Conservation (phyloP, 805 yeast species). For the Citeromyces matritensis region DNA sequence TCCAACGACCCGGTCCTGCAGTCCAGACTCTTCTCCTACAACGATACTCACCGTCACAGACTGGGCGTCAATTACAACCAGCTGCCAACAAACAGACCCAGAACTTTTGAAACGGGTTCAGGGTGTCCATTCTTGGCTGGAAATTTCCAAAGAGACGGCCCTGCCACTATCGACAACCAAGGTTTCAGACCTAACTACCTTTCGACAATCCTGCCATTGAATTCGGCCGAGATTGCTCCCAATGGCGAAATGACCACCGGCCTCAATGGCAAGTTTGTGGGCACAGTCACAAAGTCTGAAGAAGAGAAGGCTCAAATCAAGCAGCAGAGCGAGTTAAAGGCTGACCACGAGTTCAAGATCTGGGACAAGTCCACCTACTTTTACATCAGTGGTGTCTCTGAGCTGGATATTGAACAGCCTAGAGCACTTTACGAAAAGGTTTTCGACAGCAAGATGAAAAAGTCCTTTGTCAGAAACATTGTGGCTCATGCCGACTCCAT, state of each 20-base stretch:
- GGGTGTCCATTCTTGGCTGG: conserved; percentile 36
- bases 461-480: conserved; percentile 19
- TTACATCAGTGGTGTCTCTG: conserved; percentile 23
- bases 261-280: conserved; percentile 13
- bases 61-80: conserved; percentile 56
- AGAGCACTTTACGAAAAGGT: conserved; percentile 24
- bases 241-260: conserved; percentile 10
- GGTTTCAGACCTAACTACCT: conserved; percentile 37
- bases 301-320: conserved; percentile 12
- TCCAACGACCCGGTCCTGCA: conserved; percentile 69
- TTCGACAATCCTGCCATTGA: conserved; percentile 20
- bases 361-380: conserved; percentile 19
- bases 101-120: conserved; percentile 11
- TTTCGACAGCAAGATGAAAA: conserved; percentile 15
- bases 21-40: conserved; percentile 60
- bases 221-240: conserved; percentile 5
- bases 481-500: conserved; percentile 21
- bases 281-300: conserved; percentile 15
- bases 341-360: conserved; percentile 19
- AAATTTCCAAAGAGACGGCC: conserved; percentile 47
- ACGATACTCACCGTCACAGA: conserved; percentile 68
- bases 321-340: conserved; percentile 14
- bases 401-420: conserved; percentile 31
- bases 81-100: conserved; percentile 43
- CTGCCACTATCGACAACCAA: conserved; percentile 29